These are phyloP conservation scores for Chloroidium sp. DNA, from an alignment of 163 green algal species.

Conservation along the genomic window DNA sequence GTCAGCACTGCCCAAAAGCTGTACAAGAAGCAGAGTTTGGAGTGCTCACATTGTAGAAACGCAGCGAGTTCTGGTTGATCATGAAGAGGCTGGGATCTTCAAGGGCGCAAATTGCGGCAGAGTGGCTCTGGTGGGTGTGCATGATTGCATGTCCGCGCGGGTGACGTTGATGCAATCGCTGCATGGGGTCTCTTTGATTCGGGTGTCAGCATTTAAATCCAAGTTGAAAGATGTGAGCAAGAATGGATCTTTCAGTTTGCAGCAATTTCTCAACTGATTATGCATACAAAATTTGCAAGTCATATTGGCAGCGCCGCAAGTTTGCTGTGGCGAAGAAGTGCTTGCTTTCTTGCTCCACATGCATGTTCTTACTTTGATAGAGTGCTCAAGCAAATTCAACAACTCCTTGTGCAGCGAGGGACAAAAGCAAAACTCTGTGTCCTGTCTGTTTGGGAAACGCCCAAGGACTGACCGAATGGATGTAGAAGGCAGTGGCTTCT, in stretches of 20 bases:
- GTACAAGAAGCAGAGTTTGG: neutral
- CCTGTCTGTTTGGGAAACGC: neutral
- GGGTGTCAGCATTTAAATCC: no score
- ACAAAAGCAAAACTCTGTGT: neutral
- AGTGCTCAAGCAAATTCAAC: neutral
- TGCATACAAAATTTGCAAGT: neutral
- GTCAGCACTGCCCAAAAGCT: no score
- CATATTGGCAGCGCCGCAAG: neutral
- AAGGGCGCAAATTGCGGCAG: conserved; percentile 22
- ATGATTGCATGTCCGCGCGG: conserved; percentile 15
- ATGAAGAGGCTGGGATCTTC: conserved; percentile 27
- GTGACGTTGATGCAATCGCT: neutral
- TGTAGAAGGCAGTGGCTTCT: conserved; percentile 15
- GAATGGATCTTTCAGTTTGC: no score
- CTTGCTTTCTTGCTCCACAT: neutral
- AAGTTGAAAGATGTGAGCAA: no score
- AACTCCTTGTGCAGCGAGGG: neutral
- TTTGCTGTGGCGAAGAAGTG: neutral
- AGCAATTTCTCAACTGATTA: no score
- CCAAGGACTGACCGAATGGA: conserved; percentile 3
- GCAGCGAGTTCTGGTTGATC: conserved; percentile 41
- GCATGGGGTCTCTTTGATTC: no score
- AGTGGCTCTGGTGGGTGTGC: conserved; percentile 30
- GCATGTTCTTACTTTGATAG: neutral
- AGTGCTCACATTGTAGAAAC: conserved; percentile 20